phyloP scores from a whole-genome alignment of 148 eudicot species.

The Rhododendron simsii region DNA sequence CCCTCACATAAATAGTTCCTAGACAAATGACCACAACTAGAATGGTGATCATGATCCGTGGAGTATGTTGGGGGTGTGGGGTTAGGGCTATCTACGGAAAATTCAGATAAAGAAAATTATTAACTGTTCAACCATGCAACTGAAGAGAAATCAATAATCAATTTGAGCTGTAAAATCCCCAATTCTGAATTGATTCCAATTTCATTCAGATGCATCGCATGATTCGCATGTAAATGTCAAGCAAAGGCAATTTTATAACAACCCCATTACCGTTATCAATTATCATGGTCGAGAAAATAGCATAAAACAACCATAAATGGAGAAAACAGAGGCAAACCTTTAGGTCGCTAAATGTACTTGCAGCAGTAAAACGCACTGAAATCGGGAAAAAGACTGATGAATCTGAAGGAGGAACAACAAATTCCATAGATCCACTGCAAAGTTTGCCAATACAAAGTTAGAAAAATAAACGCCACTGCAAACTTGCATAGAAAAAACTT shows the following conservation, averaged over 20 bases:
- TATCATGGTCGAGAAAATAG: not conserved
- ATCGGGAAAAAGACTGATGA: conserved; percentile 86
- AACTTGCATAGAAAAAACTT: not conserved
- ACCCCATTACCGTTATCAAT: not conserved
- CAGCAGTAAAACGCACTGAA: conserved; percentile 76
- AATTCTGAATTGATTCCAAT: not conserved
- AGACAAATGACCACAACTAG: not conserved
- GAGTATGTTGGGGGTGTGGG: not conserved
- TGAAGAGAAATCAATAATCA: not conserved
- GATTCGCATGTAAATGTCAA: not conserved
- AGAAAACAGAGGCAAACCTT: conserved; percentile 43
- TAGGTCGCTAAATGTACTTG: conserved; percentile 77
- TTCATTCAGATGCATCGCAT: not conserved
- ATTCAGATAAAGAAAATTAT: not conserved
- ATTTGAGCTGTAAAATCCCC: not conserved
- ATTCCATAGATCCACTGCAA: conserved; percentile 92
- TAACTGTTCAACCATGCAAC: not conserved
- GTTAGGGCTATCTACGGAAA: not conserved
- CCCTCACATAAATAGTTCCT: not conserved
- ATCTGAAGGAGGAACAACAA: conserved; percentile 86
- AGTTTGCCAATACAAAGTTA: conserved; percentile 6
- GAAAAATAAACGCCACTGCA: not conserved
- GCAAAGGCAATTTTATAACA: not conserved
- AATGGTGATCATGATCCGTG: not conserved
- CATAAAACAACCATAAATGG: not conserved